Evolutionary conservation across 1,284 basidiomycete genomes (phyloP), one percentile per base, ranked within the genome.

Genomic region (Malassezia furfur): DNA sequence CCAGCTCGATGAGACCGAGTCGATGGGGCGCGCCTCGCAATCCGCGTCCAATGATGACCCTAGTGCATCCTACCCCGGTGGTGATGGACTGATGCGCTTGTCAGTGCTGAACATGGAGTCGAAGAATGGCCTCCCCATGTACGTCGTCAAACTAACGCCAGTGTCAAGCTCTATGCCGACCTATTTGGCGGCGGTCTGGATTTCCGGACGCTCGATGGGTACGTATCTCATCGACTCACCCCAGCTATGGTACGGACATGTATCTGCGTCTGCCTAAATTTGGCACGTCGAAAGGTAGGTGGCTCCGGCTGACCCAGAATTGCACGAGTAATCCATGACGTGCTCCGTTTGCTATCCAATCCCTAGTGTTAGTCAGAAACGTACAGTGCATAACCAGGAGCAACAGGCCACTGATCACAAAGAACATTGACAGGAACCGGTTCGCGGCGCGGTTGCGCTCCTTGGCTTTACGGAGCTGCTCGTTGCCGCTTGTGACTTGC

Each of bases 401-500:
- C 39, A 86, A 86, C 55, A 90, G 75, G 68, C 86, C 88, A 12
- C 88, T 87, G 22, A 88, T 86, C 45, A 93, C 79, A 55, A 94
- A 80, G 76, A 94, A 93, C 41, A 90, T 77, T 34, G 91, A 78
- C 54, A 94, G 81, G 77, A 85, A 90, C 64, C 87, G 79, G 71
- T 88, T 80, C 46, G 87, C 83, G 66, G 90, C 87, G 65, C 86
- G 83, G 50, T 85, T 86, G 50, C 87, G 79, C 72, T 87, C 80
- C 68, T 82, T 82, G 30, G 90, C 88, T 76, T 88, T 86, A 66
- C 81, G 82, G 50, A 94, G 79, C 76, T 94, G 87, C 45, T 81
- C 79, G 66, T 93, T 93, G 19, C 89, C 89, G 72, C 85, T 85
- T 64, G 87, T 85, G 40, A 93, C 85, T 49, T 84, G 85, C 9